Conservation (phyloP, 2,329 filamentous ascomycete genomes). For the Chrysoporthe cubensis region DNA sequence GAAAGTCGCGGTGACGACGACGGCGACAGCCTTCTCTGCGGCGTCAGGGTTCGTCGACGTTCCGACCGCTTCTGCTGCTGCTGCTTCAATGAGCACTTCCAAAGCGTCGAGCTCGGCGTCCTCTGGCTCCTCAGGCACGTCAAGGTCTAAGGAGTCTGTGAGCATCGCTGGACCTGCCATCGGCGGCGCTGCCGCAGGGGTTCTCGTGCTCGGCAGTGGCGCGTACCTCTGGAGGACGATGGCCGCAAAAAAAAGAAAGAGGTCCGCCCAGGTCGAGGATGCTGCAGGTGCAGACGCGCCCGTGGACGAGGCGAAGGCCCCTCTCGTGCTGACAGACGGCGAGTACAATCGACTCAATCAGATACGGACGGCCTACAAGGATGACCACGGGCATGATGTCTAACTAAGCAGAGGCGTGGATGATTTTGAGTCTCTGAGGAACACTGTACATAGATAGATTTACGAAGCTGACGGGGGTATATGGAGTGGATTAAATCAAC, state of each 20-base stretch:
- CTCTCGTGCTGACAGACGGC: neutral
- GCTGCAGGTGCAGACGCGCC: neutral
- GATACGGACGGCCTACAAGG: conserved; percentile 11
- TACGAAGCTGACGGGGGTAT: neutral
- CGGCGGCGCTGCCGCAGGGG: conserved; percentile 2
- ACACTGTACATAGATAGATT: neutral
- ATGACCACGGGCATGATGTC: neutral
- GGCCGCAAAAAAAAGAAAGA: neutral
- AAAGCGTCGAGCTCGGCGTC: neutral
- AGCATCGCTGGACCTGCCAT: neutral
- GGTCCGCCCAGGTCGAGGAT: conserved; percentile 2
- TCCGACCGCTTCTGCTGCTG: neutral
- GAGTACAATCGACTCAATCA: conserved; percentile 5
- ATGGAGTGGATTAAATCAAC: neutral
- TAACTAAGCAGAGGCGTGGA: neutral
- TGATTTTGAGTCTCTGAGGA: neutral
- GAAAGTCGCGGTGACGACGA: conserved; percentile 2
- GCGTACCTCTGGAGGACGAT: conserved; percentile 4
- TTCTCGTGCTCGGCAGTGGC: conserved; percentile 5
- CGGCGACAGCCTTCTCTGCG: neutral
- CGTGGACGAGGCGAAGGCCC: conserved; percentile 7
- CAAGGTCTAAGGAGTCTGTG: neutral
- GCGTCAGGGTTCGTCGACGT: neutral
- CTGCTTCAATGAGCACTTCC: neutral
- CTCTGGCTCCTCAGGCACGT: neutral